Evolutionary conservation across 257 asterid genomes (phyloP).

Genomic region (Penstemon barbatus): DNA sequence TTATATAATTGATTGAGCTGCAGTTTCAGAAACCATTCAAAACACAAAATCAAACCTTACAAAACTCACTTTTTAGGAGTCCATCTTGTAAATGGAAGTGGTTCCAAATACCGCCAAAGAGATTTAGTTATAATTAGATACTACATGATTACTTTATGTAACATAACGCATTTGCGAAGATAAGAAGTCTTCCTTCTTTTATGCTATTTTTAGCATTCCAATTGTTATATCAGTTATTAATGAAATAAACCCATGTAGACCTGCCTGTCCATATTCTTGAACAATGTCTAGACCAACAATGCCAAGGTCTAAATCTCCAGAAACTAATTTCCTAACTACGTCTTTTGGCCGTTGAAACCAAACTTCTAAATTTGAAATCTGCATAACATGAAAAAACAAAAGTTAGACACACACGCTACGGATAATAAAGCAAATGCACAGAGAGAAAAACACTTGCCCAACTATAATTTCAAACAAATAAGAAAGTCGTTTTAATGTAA

Average conservation of each 20-base stretch:
- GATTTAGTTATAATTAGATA: neutral
- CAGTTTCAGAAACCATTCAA: neutral
- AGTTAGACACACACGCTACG: neutral
- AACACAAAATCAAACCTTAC: neutral
- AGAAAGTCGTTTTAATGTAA: neutral
- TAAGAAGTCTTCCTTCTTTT: neutral
- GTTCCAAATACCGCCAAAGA: neutral
- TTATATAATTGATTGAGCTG: neutral
- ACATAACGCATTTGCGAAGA: neutral
- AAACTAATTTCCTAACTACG: constrained; percentile 79
- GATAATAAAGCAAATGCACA: neutral
- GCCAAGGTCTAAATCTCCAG: constrained; percentile 98
- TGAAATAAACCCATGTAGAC: constrained; percentile 13
- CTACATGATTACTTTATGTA: neutral
- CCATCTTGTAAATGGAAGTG: neutral
- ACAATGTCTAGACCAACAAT: constrained; percentile 94
- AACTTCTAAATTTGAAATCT: constrained; percentile 85
- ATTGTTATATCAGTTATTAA: neutral
- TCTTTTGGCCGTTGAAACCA: constrained; percentile 99
- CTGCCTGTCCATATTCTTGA: constrained; percentile 80
- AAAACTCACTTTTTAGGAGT: neutral
- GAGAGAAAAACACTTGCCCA: neutral
- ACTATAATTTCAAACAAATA: neutral
- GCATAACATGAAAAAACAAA: constrained; percentile 27
- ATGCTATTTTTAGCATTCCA: constrained; percentile 16